Evolutionary conservation across 495 filamentous ascomycete species (phyloP).

Genomic region (Thermochaetoides thermophila): DNA sequence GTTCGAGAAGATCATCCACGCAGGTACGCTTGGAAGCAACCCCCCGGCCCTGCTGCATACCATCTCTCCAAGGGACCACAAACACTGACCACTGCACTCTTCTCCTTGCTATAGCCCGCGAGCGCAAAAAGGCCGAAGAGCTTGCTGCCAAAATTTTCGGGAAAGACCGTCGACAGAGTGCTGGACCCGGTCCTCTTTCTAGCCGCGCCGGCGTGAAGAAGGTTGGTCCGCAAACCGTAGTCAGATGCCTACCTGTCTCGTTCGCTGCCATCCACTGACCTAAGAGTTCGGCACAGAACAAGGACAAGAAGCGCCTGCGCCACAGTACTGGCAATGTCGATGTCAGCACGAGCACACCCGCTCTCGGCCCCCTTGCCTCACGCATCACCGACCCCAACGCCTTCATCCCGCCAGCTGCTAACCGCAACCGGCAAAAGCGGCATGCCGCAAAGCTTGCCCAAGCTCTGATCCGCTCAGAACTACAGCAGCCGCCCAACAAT

Average conservation of each 20-base stretch:
- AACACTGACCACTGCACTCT: constrained; percentile 5
- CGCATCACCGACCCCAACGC: constrained; percentile 28
- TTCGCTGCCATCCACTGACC: constrained; percentile 6
- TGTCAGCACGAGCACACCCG: too few species aligned
- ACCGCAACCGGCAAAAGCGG: constrained; percentile 9
- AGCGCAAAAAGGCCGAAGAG: constrained; percentile 52
- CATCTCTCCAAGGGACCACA: constrained; percentile 4
- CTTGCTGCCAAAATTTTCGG: constrained; percentile 61
- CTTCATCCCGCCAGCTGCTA: constrained; percentile 8
- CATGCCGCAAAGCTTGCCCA: constrained; percentile 20
- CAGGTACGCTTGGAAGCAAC: constrained; percentile 41
- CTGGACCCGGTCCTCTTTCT: constrained; percentile 43
- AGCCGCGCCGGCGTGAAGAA: constrained; percentile 64
- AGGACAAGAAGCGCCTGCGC: constrained; percentile 9
- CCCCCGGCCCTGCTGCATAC: not conserved
- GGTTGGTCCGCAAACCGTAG: too few species aligned
- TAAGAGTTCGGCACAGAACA: constrained; percentile 8
- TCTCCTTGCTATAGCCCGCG: constrained; percentile 36
- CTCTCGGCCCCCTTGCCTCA: constrained; percentile 23
- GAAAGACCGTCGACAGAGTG: constrained; percentile 38
- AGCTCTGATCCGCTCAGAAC: constrained; percentile 17
- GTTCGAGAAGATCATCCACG: constrained; percentile 52
- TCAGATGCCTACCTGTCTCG: constrained; percentile 3
- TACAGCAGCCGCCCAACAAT: constrained; percentile 12
- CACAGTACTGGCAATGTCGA: constrained; percentile 31